phyloP scores from a whole-genome alignment of 192 early-diverging fungal genomes.

The Ambispora gerdemannii region DNA sequence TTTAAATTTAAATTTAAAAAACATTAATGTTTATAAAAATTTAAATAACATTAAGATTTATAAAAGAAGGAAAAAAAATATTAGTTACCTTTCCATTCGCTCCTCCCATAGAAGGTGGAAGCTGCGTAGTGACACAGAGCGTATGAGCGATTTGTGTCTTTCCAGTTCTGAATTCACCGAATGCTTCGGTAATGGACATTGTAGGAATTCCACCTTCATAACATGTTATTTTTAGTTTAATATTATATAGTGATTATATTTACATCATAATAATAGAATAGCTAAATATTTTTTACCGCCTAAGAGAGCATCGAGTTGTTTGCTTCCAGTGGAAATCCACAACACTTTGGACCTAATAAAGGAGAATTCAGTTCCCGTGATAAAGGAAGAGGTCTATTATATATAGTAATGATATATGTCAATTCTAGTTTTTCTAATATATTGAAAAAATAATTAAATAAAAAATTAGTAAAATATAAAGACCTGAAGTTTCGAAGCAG shows the following conservation, averaged over 20 bases:
- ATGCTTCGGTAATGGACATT: slow-evolving; percentile 82
- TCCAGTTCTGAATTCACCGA: slow-evolving; percentile 85
- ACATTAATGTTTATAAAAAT: too few relatives aligned
- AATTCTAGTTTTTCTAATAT: too few relatives aligned
- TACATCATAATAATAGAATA: too few relatives aligned
- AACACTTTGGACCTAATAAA: slow-evolving; percentile 58
- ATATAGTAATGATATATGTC: too few relatives aligned
- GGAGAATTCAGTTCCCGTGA: slow-evolving; percentile 62
- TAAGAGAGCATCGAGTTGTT: slow-evolving; percentile 73
- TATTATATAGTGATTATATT: too few relatives aligned
- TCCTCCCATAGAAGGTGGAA: slow-evolving; percentile 70
- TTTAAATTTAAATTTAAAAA: neutral
- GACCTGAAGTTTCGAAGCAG: slow-evolving; percentile 59
- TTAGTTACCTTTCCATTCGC: slow-evolving; percentile 64
- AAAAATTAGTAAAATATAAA: neutral
- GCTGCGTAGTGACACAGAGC: slow-evolving; percentile 70
- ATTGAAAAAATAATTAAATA: neutral
- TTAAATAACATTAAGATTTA: too few relatives aligned
- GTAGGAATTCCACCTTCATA: slow-evolving; percentile 68
- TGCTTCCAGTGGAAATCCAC: slow-evolving; percentile 69
- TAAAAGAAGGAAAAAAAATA: neutral
- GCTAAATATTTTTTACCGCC: slow-evolving; percentile 52
- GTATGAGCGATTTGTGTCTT: slow-evolving; percentile 84
- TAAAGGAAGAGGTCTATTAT: slow-evolving; percentile 53
- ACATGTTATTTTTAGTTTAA: too few relatives aligned